A percentile compares a stretch with the other conserved stretches of the same genome.
Conservation (phyloP, 2,329 filamentous ascomycete genomes). For the Beauveria brongniartii region DNA sequence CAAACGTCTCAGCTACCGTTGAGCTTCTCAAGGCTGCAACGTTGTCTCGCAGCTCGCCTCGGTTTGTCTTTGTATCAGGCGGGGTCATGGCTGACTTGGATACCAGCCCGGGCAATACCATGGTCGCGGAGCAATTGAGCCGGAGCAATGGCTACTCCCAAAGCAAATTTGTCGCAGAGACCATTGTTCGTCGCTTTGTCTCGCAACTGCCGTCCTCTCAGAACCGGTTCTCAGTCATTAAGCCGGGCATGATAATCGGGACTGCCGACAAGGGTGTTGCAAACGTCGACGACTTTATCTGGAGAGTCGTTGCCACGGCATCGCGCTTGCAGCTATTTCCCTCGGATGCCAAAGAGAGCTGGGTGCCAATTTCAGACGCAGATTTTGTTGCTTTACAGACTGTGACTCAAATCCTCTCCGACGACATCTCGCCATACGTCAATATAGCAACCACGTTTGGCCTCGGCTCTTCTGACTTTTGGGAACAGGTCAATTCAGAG, state of each 20-base stretch:
- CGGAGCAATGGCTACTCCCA: conserved; percentile 15
- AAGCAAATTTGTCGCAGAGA: conserved; percentile 19
- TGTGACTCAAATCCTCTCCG: conserved; percentile 7
- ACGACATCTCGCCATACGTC: not conserved
- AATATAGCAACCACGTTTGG: conserved; percentile 12
- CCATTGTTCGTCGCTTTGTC: conserved; percentile 11
- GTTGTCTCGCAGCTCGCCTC: conserved; percentile 12
- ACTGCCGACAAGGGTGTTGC: conserved; percentile 14
- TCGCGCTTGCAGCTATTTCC: conserved; percentile 12
- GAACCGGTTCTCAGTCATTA: conserved; percentile 15
- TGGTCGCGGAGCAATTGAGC: conserved; percentile 3
- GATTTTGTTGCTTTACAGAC: conserved; percentile 13
- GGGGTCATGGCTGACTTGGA: conserved; percentile 11
- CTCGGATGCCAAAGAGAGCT: conserved; percentile 12
- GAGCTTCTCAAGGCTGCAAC: conserved; percentile 14
- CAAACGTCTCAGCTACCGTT: conserved; percentile 53
- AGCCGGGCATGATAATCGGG: conserved; percentile 18
- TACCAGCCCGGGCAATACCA: not conserved
- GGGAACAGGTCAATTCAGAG: conserved; percentile 14
- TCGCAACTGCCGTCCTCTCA: not conserved
- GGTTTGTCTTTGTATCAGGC: conserved; percentile 19
- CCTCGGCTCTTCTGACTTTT: conserved; percentile 15
- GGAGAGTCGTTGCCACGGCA: conserved; percentile 10
- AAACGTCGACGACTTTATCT: conserved; percentile 19
- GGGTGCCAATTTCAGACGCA: conserved; percentile 11